Percentiles rank a stretch among this genome's conserved stretches.
Conservation (phyloP, 768 basidiomycete genomes). For the Psilocybe azurescens region DNA sequence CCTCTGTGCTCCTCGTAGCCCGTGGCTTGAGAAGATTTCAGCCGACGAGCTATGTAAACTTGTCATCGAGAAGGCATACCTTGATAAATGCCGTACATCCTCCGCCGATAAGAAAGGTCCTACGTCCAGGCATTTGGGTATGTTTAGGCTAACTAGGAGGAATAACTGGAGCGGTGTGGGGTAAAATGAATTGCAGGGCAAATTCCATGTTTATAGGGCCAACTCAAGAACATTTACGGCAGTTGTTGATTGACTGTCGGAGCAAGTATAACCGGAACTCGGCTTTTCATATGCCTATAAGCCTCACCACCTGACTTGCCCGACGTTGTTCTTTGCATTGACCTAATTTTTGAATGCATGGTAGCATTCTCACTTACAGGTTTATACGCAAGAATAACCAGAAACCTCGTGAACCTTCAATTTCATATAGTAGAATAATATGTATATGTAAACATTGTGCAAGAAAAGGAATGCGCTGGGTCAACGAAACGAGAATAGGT, state of each 20-base stretch:
- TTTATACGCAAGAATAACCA: background rate
- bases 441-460: background rate
- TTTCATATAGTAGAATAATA: background rate
- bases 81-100: constrained; percentile 84
- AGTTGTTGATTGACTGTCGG: background rate
- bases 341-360: background rate
- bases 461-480: background rate
- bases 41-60: constrained; percentile 12
- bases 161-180: constrained; percentile 3
- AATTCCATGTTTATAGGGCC: constrained; percentile 6
- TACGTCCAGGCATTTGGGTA: constrained; percentile 42
- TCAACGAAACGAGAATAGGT: background rate
- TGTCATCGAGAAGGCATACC: constrained; percentile 39
- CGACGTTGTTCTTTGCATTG: background rate
- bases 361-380: background rate
- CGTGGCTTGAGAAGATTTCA: constrained; percentile 54
- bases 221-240: background rate
- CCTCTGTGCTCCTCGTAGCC: constrained; percentile 69
- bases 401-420: background rate
- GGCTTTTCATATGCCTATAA: constrained; percentile 12
- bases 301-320: background rate
- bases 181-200: constrained; percentile 4
- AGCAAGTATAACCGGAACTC: constrained; percentile 8
- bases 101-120: constrained; percentile 72
- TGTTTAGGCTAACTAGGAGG: background rate